Evolutionary conservation across 768 basidiomycete genomes (phyloP).

Genomic region (Mycena olivaceomarginata): DNA sequence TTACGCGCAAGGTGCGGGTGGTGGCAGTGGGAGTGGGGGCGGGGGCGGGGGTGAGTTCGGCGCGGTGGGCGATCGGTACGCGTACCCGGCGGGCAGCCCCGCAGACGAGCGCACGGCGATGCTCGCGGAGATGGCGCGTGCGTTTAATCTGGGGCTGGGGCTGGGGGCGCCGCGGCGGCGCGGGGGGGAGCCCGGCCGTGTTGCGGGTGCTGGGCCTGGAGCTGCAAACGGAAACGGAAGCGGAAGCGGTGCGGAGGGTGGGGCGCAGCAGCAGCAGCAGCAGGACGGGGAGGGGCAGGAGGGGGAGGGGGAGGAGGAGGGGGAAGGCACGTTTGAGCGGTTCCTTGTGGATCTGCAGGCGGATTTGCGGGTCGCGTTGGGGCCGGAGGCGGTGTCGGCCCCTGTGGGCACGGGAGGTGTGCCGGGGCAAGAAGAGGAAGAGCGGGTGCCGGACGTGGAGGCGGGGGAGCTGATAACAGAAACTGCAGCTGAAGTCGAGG

Average conservation of each 20-base stretch:
- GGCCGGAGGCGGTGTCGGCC: too few relatives aligned
- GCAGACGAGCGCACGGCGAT: conserved; percentile 80
- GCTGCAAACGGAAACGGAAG: not conserved
- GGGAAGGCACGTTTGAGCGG: conserved; percentile 86
- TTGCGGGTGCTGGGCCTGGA: too few relatives aligned
- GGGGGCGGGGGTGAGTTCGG: too few relatives aligned
- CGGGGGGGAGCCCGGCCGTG: not conserved
- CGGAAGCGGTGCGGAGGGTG: not conserved
- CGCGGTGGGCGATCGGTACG: too few relatives aligned
- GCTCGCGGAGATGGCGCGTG: conserved; percentile 88
- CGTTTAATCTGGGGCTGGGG: conserved; percentile 84
- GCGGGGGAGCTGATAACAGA: not conserved
- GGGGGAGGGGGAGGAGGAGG: conserved; percentile 22
- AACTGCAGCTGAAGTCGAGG: not conserved
- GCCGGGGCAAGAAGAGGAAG: conserved; percentile 25
- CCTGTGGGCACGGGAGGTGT: not conserved
- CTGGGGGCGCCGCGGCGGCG: conserved; percentile 45
- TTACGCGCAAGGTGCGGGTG: not conserved
- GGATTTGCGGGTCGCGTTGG: conserved; percentile 80
- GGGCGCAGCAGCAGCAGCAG: not conserved
- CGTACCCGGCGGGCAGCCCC: not conserved
- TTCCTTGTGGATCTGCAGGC: conserved; percentile 88
- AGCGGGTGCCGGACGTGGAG: conserved; percentile 50
- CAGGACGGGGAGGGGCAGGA: not conserved
- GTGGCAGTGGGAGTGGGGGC: too few relatives aligned